Conservation (phyloP, 495 filamentous ascomycete species). For the Neurospora tetraspora region DNA sequence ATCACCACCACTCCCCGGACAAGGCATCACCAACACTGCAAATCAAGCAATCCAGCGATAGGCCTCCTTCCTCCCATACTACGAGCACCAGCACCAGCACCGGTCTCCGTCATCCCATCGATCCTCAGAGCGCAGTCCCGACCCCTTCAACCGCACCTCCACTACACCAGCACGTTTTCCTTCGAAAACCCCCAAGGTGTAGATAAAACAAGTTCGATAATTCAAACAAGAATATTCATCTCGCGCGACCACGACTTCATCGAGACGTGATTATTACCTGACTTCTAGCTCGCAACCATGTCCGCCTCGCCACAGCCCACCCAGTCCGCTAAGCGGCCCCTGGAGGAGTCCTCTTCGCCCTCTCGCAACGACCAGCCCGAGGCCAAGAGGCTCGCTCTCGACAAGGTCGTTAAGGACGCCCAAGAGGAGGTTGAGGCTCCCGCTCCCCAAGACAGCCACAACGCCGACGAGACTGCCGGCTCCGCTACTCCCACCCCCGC, state of each 20-base stretch:
- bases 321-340: slow-evolving; percentile 73
- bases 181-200: slow-evolving; percentile 74
- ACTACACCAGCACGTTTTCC: slow-evolving; percentile 84
- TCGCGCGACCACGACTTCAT: slow-evolving; percentile 11
- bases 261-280: slow-evolving; percentile 19
- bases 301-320: slow-evolving; percentile 46
- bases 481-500: slow-evolving; percentile 1
- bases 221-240: slow-evolving; percentile 39
- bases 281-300: slow-evolving; percentile 29
- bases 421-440: slow-evolving; percentile 27
- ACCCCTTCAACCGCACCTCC: slow-evolving; percentile 20
- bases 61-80: neutral
- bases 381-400: slow-evolving; percentile 90
- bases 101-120: slow-evolving; percentile 4
- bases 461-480: slow-evolving; percentile 3
- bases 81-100: slow-evolving; percentile 14
- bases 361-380: slow-evolving; percentile 91
- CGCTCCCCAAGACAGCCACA: slow-evolving; percentile 6
- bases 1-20: slow-evolving; percentile 6
- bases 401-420: slow-evolving; percentile 66
- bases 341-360: slow-evolving; percentile 93
- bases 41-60: neutral
- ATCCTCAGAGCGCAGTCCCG: neutral
- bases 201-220: slow-evolving; percentile 47
- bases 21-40: neutral